A percentile compares a stretch with the other conserved stretches of the same genome.
phyloP scores from a whole-genome alignment of 1,139 yeast species.

The Taiozyma sp. region DNA sequence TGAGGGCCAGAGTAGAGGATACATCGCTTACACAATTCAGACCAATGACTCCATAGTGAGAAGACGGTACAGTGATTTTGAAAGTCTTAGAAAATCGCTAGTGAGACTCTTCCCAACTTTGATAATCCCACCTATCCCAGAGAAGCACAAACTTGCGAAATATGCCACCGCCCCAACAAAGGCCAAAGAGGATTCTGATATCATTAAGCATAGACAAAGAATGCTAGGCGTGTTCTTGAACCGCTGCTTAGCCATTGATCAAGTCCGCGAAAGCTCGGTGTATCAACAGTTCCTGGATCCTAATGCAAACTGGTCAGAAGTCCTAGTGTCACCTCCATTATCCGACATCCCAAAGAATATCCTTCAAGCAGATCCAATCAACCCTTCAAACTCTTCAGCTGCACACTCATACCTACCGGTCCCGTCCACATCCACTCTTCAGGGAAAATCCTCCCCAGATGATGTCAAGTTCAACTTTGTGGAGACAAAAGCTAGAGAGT shows the following conservation, averaged over 20 bases:
- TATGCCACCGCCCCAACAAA: slow-evolving; percentile 46
- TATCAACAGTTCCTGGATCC: slow-evolving; percentile 78
- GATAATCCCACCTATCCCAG: slow-evolving; percentile 92
- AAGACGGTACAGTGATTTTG: slow-evolving; percentile 83
- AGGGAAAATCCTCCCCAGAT: slow-evolving; percentile 22
- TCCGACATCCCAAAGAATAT: slow-evolving; percentile 44
- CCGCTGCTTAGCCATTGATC: slow-evolving; percentile 56
- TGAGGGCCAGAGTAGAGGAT: slow-evolving; percentile 67
- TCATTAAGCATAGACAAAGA: slow-evolving; percentile 60
- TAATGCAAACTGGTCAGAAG: slow-evolving; percentile 68
- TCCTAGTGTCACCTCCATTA: slow-evolving; percentile 45
- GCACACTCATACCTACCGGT: slow-evolving; percentile 58
- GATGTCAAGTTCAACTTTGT: slow-evolving; percentile 36
- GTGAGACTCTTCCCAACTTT: slow-evolving; percentile 69
- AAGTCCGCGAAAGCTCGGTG: slow-evolving; percentile 52
- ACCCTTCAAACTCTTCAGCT: slow-evolving; percentile 39
- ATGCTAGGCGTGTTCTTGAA: slow-evolving; percentile 72
- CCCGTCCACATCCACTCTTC: slow-evolving; percentile 41
- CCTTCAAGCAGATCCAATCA: slow-evolving; percentile 42
- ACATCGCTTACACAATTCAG: slow-evolving; percentile 71
- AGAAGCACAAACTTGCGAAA: slow-evolving; percentile 58
- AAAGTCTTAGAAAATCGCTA: slow-evolving; percentile 62
- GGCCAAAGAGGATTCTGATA: slow-evolving; percentile 40
- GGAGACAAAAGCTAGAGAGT: slow-evolving; percentile 45
- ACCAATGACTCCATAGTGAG: slow-evolving; percentile 57